A percentile compares a stretch with the other conserved stretches of the same genome.
Evolutionary conservation across 139 green algal genomes (phyloP).

Genomic region (Haematococcus lacustris): DNA sequence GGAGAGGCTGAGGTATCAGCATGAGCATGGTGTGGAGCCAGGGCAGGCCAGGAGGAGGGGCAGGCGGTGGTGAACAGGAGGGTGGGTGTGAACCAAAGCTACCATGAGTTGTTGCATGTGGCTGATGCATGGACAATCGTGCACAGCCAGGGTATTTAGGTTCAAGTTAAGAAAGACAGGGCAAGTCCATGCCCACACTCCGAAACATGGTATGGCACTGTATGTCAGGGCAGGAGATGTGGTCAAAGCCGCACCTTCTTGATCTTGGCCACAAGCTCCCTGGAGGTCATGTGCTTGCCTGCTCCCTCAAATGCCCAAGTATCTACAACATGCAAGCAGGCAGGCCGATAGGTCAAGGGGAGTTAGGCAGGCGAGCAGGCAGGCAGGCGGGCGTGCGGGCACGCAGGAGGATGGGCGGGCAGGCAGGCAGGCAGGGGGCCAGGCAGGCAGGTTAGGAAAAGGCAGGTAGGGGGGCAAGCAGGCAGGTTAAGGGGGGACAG

Average conservation of each 20-base stretch:
- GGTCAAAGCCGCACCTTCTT: not conserved
- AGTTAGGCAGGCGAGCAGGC: not conserved
- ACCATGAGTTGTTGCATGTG: too few species aligned
- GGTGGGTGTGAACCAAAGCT: too few species aligned
- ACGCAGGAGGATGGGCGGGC: too few species aligned
- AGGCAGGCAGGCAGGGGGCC: not conserved
- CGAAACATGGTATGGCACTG: not conserved
- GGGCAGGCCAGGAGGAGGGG: too few species aligned
- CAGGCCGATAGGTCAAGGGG: too few species aligned
- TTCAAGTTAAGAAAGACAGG: not conserved
- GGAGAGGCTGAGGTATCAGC: not conserved
- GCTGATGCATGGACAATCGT: too few species aligned
- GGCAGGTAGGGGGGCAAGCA: not conserved
- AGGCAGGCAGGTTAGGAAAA: not conserved
- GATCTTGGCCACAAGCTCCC: not conserved
- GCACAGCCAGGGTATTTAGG: too few species aligned
- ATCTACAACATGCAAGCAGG: conserved; percentile 1
- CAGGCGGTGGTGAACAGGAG: too few species aligned
- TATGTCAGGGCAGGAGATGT: not conserved
- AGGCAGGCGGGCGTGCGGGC: not conserved
- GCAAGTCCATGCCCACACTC: too few species aligned
- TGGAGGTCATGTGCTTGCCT: not conserved
- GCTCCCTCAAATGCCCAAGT: conserved; percentile 10
- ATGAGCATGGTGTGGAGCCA: not conserved
- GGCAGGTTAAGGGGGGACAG: too few species aligned